These are phyloP conservation scores for Citrullus amarus DNA, from an alignment of 306 rosid genomes.

Conservation along the genomic window DNA sequence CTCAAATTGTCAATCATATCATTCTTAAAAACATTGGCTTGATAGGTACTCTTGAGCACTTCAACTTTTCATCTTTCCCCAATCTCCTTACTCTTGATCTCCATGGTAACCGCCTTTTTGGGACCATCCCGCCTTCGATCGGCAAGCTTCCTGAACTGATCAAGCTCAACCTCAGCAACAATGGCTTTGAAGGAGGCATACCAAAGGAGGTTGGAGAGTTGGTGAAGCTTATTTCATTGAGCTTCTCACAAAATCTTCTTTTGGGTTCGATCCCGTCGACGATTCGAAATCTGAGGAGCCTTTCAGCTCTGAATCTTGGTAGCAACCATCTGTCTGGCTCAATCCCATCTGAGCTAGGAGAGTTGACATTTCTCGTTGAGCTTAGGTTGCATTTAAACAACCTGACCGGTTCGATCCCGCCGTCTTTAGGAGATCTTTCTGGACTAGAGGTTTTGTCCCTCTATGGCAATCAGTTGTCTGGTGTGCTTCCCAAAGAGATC, in stretches of 20 bases:
- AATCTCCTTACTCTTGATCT: slow-evolving; percentile 7
- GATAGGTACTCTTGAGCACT: background rate
- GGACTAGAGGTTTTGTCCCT: slow-evolving; percentile 6
- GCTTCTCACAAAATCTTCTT: slow-evolving; percentile 21
- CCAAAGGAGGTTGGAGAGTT: slow-evolving; percentile 20
- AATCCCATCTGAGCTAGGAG: slow-evolving; percentile 20
- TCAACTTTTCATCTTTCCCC: slow-evolving; percentile 12
- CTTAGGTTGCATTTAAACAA: slow-evolving; percentile 10
- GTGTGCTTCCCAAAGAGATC: slow-evolving; percentile 18
- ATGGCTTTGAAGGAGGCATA: background rate
- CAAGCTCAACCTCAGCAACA: slow-evolving; percentile 8
- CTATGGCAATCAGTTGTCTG: slow-evolving; percentile 25
- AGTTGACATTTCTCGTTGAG: slow-evolving; percentile 7
- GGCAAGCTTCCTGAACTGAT: background rate
- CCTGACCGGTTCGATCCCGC: slow-evolving; percentile 20
- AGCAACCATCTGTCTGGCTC: slow-evolving; percentile 25
- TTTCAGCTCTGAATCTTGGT: slow-evolving; percentile 2
- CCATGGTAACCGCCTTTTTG: background rate
- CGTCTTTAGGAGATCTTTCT: slow-evolving; percentile 8
- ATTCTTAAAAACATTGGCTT: slow-evolving; percentile 1
- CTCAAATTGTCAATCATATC: background rate
- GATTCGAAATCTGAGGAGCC: slow-evolving; percentile 9
- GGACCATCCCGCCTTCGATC: background rate
- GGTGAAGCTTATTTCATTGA: slow-evolving; percentile 14
- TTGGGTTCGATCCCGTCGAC: slow-evolving; percentile 24